phyloP scores from a whole-genome alignment of 495 filamentous ascomycete genomes.

The Xanthoparmelia taractica region DNA sequence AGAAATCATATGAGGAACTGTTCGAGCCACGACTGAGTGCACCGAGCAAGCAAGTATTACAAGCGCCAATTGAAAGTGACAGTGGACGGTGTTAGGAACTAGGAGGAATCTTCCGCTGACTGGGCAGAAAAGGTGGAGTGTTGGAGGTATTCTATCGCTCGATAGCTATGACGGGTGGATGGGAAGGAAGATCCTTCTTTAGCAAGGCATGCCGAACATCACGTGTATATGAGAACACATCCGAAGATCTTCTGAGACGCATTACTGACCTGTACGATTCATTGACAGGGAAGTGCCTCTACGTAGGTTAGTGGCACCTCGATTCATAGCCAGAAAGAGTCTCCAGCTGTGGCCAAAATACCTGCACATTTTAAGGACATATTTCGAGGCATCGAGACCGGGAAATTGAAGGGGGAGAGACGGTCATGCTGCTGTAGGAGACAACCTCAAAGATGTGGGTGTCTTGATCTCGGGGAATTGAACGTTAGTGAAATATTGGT shows the following conservation, averaged over 20 bases:
- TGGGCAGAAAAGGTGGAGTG: neutral
- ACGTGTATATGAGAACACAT: neutral
- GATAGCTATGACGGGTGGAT: neutral
- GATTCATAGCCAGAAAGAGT: neutral
- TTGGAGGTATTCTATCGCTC: neutral
- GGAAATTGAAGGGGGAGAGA: neutral
- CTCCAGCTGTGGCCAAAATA: neutral
- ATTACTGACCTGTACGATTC: neutral
- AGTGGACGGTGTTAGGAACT: neutral
- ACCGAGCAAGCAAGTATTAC: neutral
- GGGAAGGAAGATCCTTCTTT: neutral
- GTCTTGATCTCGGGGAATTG: neutral
- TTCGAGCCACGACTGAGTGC: slow-evolving; percentile 43
- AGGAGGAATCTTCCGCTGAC: neutral
- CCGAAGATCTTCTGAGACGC: neutral
- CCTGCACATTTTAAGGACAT: neutral
- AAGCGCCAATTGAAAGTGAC: neutral
- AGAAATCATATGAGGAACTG: slow-evolving; percentile 41
- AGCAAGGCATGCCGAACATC: neutral
- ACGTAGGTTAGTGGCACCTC: neutral
- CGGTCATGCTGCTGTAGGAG: neutral
- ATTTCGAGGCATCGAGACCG: neutral
- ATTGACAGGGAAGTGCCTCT: neutral
- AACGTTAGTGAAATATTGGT: too few species aligned
- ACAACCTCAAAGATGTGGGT: neutral